Percentiles rank a stretch among this genome's conserved stretches.
Evolutionary conservation across 805 yeast species (phyloP).

Genomic region (Debaryomyces hansenii): DNA sequence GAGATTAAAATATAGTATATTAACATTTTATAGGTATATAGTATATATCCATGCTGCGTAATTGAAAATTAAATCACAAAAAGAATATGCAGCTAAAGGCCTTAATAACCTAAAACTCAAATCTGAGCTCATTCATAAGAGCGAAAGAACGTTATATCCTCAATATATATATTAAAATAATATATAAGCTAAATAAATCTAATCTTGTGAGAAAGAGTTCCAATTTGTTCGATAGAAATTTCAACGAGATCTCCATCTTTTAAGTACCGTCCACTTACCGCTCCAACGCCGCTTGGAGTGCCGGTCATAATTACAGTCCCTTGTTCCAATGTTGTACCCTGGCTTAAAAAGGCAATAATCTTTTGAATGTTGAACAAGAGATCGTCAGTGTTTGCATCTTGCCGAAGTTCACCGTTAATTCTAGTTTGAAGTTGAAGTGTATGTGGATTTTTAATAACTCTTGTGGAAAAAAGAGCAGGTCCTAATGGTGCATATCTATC

Average conservation of each 20-base stretch:
- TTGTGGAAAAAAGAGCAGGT: constrained; percentile 47
- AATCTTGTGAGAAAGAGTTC: constrained; percentile 40
- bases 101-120: too few relatives aligned
- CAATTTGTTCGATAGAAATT: constrained; percentile 43
- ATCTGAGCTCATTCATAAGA: too few relatives aligned
- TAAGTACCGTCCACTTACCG: constrained; percentile 46
- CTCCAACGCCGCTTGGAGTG: constrained; percentile 34
- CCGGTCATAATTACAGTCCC: constrained; percentile 59
- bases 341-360: constrained; percentile 47
- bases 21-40: too few relatives aligned
- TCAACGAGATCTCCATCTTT: constrained; percentile 45
- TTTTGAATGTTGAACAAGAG: constrained; percentile 47
- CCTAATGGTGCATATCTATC: constrained; percentile 61
- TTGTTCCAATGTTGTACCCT: constrained; percentile 51
- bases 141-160: too few relatives aligned
- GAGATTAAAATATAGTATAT: too few relatives aligned
- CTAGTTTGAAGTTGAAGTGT: constrained; percentile 36
- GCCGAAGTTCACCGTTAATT: constrained; percentile 50
- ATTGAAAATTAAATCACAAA: too few relatives aligned
- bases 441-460: constrained; percentile 29
- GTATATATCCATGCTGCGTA: too few relatives aligned
- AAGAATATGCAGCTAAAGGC: too few relatives aligned
- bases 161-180: too few relatives aligned
- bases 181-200: too few relatives aligned
- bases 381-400: constrained; percentile 46